Evolutionary conservation across 495 filamentous ascomycete species (phyloP), one percentile per base, ranked within the genome.

Genomic region (Achaetomiella virescens): DNA sequence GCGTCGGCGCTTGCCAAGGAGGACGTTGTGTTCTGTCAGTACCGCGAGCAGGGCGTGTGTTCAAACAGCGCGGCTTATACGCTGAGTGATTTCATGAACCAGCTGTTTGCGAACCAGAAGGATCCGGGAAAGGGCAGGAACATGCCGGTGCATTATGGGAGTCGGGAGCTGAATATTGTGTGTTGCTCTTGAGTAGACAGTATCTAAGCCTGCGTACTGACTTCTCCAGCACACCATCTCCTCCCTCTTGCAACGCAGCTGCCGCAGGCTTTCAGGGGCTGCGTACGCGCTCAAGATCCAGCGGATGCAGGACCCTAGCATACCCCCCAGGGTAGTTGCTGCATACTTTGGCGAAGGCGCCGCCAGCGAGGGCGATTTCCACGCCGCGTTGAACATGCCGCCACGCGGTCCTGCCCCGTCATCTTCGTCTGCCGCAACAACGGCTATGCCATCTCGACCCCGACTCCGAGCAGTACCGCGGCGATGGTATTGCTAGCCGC

Each of bases 331-430:
- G 9, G 81, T 97, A 3, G 89, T 87, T 21, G 87, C 86, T 3
- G 93, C 89, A 64, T 97, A 92, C 70, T 97, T 99, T 61, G 93
- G 93, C 48, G 93, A 99, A 78, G 93, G 93, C n/a, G 95, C 95
- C 12, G 95, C 93, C 14, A 90, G 85, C 58, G 95, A 97, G 72
- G 93, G 95, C 24, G 93, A 99, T 70, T 99, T 99, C 75, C 93
- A 99, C 64, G 93, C 91, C 0, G 95, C 90, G 0, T 77, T 99
- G 25, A 99, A 99, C 66, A 91, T 99, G 93, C 93, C 18, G 95
- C 93, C 1, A 99, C 93, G 4, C 79, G 93, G 3, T 86, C 88
- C 22, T 96, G 91, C 58, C 93, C 93, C 0, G 84, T 95, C 11
- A 76, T 99, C 33, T 99, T 97, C 76, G 81, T 99, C 52, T 97